A percentile compares a stretch with the other conserved stretches of the same genome.
Evolutionary conservation across 371 early-diverging fungal species (phyloP).

Genomic region (Circinella umbellata): DNA sequence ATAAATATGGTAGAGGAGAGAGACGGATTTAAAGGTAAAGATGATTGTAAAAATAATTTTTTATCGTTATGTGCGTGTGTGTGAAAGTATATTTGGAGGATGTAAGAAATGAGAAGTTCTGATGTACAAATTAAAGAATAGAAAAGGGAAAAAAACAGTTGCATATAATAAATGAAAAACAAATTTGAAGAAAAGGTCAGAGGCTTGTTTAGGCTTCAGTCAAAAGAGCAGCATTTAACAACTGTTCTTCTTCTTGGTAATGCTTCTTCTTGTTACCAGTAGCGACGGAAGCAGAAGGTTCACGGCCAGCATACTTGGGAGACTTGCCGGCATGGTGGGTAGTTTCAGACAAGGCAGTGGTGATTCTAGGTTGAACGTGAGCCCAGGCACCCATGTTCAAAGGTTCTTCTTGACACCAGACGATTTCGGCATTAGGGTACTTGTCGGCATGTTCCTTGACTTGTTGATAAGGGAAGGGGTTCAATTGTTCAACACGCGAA

Average conservation of each 20-base stretch:
- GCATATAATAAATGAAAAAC: background rate
- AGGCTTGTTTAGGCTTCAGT: slow-evolving; percentile 39
- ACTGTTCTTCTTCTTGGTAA: slow-evolving; percentile 86
- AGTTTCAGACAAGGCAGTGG: slow-evolving; percentile 79
- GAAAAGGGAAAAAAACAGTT: background rate
- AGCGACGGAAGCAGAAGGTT: slow-evolving; percentile 93
- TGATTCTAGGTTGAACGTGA: slow-evolving; percentile 88
- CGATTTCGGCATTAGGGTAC: slow-evolving; percentile 88
- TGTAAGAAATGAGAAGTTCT: background rate
- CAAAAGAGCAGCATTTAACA: slow-evolving; percentile 81
- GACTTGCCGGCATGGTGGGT: slow-evolving; percentile 72
- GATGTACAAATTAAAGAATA: background rate
- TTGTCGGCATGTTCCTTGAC: slow-evolving; percentile 85
- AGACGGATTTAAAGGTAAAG: no score
- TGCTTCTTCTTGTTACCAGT: slow-evolving; percentile 98
- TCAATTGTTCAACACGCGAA: slow-evolving; percentile 93
- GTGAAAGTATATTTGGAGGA: background rate
- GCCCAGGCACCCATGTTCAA: slow-evolving; percentile 93
- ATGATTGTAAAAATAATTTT: no score
- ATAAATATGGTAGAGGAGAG: no score
- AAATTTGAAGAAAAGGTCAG: background rate
- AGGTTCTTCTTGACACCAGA: slow-evolving; percentile 97
- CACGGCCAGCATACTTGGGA: slow-evolving; percentile 88
- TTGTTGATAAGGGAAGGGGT: slow-evolving; percentile 96
- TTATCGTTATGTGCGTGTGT: no score